These are phyloP conservation scores for Alternaria dauci DNA, from an alignment of 2,329 filamentous ascomycete species.

Conservation along the genomic window DNA sequence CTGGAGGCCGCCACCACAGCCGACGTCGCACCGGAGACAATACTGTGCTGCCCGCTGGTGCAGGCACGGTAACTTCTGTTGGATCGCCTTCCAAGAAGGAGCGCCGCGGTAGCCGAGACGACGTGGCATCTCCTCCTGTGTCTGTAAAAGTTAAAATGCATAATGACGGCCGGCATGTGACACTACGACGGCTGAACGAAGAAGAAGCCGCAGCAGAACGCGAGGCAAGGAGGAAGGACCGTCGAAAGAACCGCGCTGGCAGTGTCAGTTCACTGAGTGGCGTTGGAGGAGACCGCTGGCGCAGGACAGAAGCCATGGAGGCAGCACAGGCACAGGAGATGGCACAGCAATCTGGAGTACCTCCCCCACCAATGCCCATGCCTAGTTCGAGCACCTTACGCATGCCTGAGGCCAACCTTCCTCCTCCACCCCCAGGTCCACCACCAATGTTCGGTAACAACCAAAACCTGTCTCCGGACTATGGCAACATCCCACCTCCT, in stretches of 20 bases:
- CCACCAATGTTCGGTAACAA: constrained; percentile 31
- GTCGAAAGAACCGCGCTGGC: constrained; percentile 50
- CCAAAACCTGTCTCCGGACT: constrained; percentile 10
- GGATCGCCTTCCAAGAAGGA: constrained; percentile 43
- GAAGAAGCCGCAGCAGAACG: constrained; percentile 69
- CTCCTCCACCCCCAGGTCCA: constrained; percentile 44
- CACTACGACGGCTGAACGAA: constrained; percentile 67
- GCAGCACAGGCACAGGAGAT: constrained; percentile 45
- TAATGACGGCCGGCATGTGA: constrained; percentile 69
- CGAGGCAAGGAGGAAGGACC: constrained; percentile 61
- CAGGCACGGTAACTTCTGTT: constrained; percentile 34
- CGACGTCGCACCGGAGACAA: constrained; percentile 40
- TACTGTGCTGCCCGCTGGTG: constrained; percentile 38
- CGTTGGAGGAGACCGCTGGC: constrained; percentile 50
- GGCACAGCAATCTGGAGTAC: constrained; percentile 29
- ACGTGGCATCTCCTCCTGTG: constrained; percentile 65
- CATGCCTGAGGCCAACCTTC: constrained; percentile 42
- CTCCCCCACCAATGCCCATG: constrained; percentile 40
- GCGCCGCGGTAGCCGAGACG: constrained; percentile 48
- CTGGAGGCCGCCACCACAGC: constrained; percentile 47
- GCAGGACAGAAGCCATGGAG: constrained; percentile 50
- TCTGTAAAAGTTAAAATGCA: constrained; percentile 72
- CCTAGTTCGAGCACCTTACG: constrained; percentile 37
- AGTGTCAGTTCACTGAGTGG: constrained; percentile 52
- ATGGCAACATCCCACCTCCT: constrained; percentile 40